These are phyloP conservation scores for Salix purpurea DNA, from an alignment of 345 rosid species.

Conservation along the genomic window DNA sequence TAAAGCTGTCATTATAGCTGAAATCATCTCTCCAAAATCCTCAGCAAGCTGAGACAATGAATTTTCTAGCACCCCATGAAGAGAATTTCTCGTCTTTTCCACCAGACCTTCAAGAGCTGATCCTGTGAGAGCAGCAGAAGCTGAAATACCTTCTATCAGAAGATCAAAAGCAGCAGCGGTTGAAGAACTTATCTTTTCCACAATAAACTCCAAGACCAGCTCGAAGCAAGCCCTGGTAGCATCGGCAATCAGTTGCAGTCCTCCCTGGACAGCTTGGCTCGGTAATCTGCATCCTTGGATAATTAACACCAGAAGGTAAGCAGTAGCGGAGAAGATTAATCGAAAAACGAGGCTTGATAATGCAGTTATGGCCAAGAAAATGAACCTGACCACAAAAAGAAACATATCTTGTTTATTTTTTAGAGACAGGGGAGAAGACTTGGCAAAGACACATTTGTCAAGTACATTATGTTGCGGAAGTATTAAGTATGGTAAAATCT, in stretches of 20 bases:
- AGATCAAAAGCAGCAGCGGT: slow-evolving; percentile 30
- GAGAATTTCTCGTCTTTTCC: slow-evolving; percentile 29
- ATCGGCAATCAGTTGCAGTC: slow-evolving; percentile 25
- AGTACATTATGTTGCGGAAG: neutral
- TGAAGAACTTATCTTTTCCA: slow-evolving; percentile 16
- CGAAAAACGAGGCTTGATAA: slow-evolving; percentile 21
- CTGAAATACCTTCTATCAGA: slow-evolving; percentile 15
- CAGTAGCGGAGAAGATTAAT: slow-evolving; percentile 19
- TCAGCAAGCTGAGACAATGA: slow-evolving; percentile 27
- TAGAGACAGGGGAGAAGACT: neutral
- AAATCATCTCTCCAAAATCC: slow-evolving; percentile 31
- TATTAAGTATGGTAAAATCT: neutral
- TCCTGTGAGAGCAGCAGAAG: slow-evolving; percentile 16
- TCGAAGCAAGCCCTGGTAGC: slow-evolving; percentile 21
- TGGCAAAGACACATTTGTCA: neutral
- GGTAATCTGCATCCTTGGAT: slow-evolving; percentile 34
- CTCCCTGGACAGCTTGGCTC: slow-evolving; percentile 27
- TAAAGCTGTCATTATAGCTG: slow-evolving; percentile 22
- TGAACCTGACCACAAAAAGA: slow-evolving; percentile 19
- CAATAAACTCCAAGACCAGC: slow-evolving; percentile 15
- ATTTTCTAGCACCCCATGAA: slow-evolving; percentile 28
- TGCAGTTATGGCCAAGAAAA: slow-evolving; percentile 21
- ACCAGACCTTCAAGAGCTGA: slow-evolving; percentile 17
- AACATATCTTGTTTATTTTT: slow-evolving; percentile 11
- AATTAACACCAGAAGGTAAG: slow-evolving; percentile 24